These are phyloP conservation scores for Rutidosis leptorrhynchoides DNA, from an alignment of 129 eudicot species.

Conservation along the genomic window DNA sequence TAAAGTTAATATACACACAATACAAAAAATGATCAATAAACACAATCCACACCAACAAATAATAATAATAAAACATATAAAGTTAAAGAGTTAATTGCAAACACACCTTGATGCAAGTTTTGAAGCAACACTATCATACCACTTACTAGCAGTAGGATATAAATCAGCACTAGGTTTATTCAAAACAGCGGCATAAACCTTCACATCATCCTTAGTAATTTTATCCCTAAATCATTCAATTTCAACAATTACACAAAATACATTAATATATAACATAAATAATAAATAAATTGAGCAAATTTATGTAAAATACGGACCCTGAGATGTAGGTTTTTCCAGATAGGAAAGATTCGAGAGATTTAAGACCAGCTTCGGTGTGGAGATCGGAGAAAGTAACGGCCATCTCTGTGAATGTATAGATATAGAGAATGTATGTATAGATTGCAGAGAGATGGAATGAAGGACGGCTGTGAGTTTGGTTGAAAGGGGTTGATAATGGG, in stretches of 20 bases:
- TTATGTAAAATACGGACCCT: constrained; percentile 43
- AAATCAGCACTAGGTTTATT: constrained; percentile 59
- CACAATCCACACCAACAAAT: not conserved
- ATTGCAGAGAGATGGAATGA: constrained; percentile 5
- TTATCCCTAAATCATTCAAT: constrained; percentile 37
- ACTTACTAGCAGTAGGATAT: constrained; percentile 67
- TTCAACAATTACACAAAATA: constrained; percentile 2
- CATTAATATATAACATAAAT: not conserved
- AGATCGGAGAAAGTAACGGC: constrained; percentile 83
- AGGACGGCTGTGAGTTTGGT: constrained; percentile 24
- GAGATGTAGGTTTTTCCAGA: constrained; percentile 75
- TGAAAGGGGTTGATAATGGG: not conserved
- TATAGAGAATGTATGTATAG: constrained; percentile 10
- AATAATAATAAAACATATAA: not conserved
- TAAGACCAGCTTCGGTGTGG: constrained; percentile 78
- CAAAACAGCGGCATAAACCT: constrained; percentile 70
- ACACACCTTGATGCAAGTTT: constrained; percentile 61
- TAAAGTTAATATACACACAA: not conserved
- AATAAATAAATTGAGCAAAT: not conserved
- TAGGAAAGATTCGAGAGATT: constrained; percentile 61
- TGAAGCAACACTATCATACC: constrained; percentile 61
- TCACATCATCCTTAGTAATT: constrained; percentile 75
- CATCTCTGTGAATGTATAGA: constrained; percentile 32
- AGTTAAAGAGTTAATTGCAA: not conserved
- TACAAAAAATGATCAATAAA: not conserved